Base-by-base conservation (phyloP, 1,284 basidiomycete genomes). In the Heterobasidion occidentale region DNA sequence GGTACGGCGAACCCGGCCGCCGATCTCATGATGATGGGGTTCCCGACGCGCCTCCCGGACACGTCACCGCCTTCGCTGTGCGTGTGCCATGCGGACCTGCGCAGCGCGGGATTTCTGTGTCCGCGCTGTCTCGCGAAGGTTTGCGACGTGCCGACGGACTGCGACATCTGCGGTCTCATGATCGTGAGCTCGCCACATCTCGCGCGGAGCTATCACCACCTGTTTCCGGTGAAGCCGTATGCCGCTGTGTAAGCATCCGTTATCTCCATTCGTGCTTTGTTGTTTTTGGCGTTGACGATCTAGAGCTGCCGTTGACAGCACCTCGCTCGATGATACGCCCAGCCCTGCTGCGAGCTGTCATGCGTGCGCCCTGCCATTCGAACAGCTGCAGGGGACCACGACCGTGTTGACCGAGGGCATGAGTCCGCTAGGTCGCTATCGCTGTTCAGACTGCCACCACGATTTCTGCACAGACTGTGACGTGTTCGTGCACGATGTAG, bases 11-110 rank as follows among this genome's bases (percentile, higher is more conserved):
- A 87, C 54, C 83, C 84, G 14, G 82, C 84, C 0, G 89, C 91
- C 0, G 94, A 99, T 71, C 75, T 99, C 45, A 95, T 99, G 86
- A 89, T 97, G 77, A 99, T 99, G 94, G 96, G 96, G 3, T 99
- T 99, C 71, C 97, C 94, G 0, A 92, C 89, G 15, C 84, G 93
- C 48, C 75, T 97, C n/a, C 90, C 91, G 0, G 87, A 87, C 61
- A 82, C 88, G 0, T 88, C 91, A 0, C 85, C 88, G 17, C 85
- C 89, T 9, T 87, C 87, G 52, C 77, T 97, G 19, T 99, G 96
- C 67, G 92, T 88, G 1, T 99, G 96, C 68, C 96, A 99, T 69
- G 90, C 90, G 2, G 84, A 93, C 60, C 76, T 98, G 65, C 90
- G 89, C 70, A 86, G 85, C 63, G 88, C 90, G 60, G 97, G 96